Conservation (phyloP, 306 rosid species). For the Begonia masoniana region DNA sequence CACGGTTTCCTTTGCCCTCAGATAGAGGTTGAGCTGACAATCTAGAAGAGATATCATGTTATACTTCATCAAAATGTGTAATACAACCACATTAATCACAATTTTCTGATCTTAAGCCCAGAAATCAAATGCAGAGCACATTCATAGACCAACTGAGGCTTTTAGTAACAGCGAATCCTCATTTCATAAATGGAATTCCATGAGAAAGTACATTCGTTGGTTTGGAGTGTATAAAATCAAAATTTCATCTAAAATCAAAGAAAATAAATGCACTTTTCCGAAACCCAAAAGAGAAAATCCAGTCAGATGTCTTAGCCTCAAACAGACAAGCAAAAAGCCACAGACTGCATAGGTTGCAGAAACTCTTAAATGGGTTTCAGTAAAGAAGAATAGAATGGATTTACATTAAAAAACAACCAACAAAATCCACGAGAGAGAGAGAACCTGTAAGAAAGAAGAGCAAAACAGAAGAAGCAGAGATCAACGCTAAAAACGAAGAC, state of each 20-base stretch:
- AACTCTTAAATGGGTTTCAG: too few relatives aligned
- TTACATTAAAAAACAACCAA: background rate
- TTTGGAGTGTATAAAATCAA: too few relatives aligned
- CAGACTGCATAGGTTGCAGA: too few relatives aligned
- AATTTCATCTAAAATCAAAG: too few relatives aligned
- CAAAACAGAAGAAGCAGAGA: constrained; percentile 23
- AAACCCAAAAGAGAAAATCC: too few relatives aligned
- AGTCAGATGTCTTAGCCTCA: too few relatives aligned
- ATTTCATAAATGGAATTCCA: too few relatives aligned
- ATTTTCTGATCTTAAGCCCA: background rate
- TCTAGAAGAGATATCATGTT: constrained; percentile 24
- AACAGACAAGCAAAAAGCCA: too few relatives aligned
- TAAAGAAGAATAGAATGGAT: background rate
- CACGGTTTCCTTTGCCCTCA: constrained; percentile 19
- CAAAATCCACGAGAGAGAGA: background rate
- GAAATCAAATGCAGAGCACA: background rate
- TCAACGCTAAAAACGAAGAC: constrained; percentile 3
- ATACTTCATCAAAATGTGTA: background rate
- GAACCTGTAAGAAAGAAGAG: constrained; percentile 28
- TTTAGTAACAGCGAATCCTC: too few relatives aligned
- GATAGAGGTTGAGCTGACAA: constrained; percentile 29
- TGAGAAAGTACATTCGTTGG: too few relatives aligned
- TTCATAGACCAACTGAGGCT: too few relatives aligned
- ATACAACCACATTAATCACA: background rate
- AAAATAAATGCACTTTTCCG: too few relatives aligned